Evolutionary conservation across 192 early-diverging fungal species (phyloP).

Genomic region (Oehlia diaphana): DNA sequence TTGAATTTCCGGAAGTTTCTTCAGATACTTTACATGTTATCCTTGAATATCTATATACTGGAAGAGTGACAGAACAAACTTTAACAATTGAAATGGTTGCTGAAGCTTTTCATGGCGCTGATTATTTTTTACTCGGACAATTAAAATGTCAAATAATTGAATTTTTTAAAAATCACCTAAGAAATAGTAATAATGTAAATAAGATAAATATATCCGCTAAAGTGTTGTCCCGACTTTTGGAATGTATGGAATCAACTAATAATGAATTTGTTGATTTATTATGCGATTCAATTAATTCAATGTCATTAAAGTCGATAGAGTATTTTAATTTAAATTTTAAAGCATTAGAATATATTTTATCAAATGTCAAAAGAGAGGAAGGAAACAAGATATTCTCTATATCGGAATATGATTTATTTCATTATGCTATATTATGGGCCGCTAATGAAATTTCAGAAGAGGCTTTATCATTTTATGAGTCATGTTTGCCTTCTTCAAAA

Average conservation of each 20-base stretch:
- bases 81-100: not conserved
- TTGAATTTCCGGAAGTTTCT: not conserved
- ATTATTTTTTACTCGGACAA: not conserved
- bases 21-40: not conserved
- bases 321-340: not conserved
- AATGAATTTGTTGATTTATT: not conserved
- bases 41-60: not conserved
- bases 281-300: not conserved
- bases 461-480: not conserved
- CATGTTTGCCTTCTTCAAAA: not conserved
- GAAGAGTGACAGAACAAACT: not conserved
- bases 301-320: not conserved
- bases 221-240: not conserved
- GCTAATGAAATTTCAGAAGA: not conserved
- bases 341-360: not conserved
- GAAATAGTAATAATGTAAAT: not conserved
- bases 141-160: not conserved
- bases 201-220: not conserved
- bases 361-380: not conserved
- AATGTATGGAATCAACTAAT: not conserved
- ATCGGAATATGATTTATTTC: constrained; percentile 1
- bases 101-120: not conserved
- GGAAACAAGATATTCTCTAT: not conserved
- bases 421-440: constrained; percentile 6
- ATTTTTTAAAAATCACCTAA: not conserved